Base-by-base conservation (phyloP, 257 asterid genomes). In the Nicotiana benthamiana region DNA sequence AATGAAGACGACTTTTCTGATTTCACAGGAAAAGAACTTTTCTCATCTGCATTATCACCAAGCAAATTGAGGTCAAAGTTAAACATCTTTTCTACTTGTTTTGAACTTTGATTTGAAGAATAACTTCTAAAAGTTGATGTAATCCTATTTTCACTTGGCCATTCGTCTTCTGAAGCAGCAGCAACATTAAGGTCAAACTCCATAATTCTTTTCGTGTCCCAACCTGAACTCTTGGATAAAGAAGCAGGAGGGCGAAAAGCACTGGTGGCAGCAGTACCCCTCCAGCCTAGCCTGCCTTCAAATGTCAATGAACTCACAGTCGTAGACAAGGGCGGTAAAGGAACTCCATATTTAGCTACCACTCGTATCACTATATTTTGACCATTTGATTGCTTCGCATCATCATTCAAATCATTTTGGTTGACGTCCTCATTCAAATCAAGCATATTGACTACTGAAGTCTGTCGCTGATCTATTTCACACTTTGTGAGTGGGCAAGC, bases 121-220 rank as follows among this genome's bases (percentile, higher is more conserved):
- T 7, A 40, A 8, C 22, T 18, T 28, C 28, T 63, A 62, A 62
- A 63, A 63, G 28, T 26, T 62, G 28, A 48, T 46, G n/a, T n/a
- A n/a, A n/a, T n/a, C n/a, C 46, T 72, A 52, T 6, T 30, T 77
- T 78, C 83, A 18, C 9, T 22, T 48, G 82, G 79, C 30, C 48
- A 22, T 54, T 63, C 87, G 3, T 62, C 93, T 28, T 88, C 96
- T 59, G 40, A 11, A 10, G 54, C 79, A 40, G 85, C 87, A 82
- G 90, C 88, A 81, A 90, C 83, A 82, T 91, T 91, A 84, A 91
- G 92, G 83, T 90, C 92, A 18, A 91, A 60, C 8, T 87, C 93
- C n/a, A 86, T 76, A 26, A 85, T 83, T 13, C 83, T 61, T 36
- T 24, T 48, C 3, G 59, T 36, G 6, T 75, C 9, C 59, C 64